Evolutionary conservation across 2,329 filamentous ascomycete species (phyloP), one percentile per base, ranked within the genome.

Genomic region (Xylaria digitata): DNA sequence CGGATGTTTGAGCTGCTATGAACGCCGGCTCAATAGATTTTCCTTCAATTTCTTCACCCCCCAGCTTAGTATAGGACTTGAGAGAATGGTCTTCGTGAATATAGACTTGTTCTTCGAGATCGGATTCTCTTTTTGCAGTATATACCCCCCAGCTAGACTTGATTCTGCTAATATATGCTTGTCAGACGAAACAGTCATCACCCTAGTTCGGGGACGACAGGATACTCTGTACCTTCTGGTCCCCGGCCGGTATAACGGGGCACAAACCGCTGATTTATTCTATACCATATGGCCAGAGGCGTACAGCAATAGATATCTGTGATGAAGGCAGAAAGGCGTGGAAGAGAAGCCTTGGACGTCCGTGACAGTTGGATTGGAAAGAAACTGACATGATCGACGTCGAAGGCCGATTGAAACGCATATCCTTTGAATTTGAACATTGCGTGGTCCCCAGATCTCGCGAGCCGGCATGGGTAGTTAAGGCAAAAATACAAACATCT

Each of bases 231-330:
- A 26, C 21, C 4, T 50, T 7, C 6, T 19, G 6, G 15, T 54
- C 1, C 15, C 15, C 6, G 17, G 17, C 4, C 42, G 6, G 7
- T 49, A 23, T 23, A 21, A n/a, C 2, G 15, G 34, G 34, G 11
- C 23, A 15, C 19, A 23, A 54, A n/a, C 7, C 32, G 19, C 32
- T 15, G 32, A 6, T 54, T 3, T 40, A 34, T 21, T 6, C 21
- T 21, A 26, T 19, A 11, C 6, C 32, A 17, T 54, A 54, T 17
- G 11, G 17, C 5, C 11, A 40, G 2, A 19, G 32, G 34, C 45
- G n/a, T n/a, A n/a, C 56, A 13, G 56, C 45, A 4, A 50, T 40
- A 11, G 45, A 59, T 42, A 13, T 40, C 3, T 49, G 32, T 43
- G 30, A 49, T n/a, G 46, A n/a, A 7, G 6, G 32, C 21, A 49